Conservation (phyloP, 148 eudicot genomes). For the Rhododendron williamsianum region DNA sequence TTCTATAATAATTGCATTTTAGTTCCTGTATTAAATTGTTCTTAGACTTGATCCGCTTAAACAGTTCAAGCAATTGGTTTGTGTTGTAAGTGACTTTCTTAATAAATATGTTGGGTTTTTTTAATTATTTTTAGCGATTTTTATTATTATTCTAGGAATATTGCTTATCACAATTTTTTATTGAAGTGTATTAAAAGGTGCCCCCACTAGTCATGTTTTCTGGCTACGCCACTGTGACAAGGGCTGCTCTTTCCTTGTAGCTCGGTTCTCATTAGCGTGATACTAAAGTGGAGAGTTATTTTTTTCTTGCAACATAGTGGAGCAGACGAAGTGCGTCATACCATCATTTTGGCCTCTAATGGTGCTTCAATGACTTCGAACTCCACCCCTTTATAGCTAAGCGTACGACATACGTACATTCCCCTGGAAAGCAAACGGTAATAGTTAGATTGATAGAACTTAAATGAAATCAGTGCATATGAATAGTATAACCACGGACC, state of each 20-base stretch:
- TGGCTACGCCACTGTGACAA: neutral
- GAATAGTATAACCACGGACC: constrained; percentile 35
- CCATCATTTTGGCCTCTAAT: constrained; percentile 77
- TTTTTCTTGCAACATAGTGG: neutral
- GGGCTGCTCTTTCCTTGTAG: neutral
- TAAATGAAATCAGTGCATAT: neutral
- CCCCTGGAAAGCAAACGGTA: constrained; percentile 50
- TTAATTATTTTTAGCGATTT: too few relatives aligned
- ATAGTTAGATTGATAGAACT: constrained; percentile 5
- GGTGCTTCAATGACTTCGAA: constrained; percentile 94
- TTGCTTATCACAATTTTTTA: too few relatives aligned
- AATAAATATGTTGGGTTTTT: too few relatives aligned
- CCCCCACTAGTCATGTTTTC: too few relatives aligned
- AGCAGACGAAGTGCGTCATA: constrained; percentile 20
- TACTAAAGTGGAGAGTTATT: neutral
- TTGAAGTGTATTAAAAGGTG: too few relatives aligned
- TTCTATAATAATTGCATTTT: too few relatives aligned
- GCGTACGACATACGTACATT: constrained; percentile 95
- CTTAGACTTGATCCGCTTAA: too few relatives aligned
- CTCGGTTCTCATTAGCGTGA: neutral
- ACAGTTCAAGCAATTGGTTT: too few relatives aligned
- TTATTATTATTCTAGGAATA: too few relatives aligned
- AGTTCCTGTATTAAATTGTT: too few relatives aligned
- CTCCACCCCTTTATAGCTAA: constrained; percentile 94
- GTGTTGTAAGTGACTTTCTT: too few relatives aligned